Evolutionary conservation across 139 green algal species (phyloP).

Genomic region (Picochlorum sp.): DNA sequence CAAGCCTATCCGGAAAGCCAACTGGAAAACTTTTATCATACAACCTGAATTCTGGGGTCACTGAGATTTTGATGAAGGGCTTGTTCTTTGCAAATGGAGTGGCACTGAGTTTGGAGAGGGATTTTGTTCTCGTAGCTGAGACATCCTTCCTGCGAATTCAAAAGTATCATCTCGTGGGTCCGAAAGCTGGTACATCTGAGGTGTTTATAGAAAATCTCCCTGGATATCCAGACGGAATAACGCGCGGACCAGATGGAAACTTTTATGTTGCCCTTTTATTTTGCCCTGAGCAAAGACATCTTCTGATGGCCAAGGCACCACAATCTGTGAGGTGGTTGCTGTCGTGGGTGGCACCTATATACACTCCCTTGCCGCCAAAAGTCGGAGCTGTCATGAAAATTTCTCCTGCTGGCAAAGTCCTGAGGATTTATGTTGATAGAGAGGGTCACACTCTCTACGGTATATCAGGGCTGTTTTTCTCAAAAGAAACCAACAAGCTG

Average conservation of each 20-base stretch:
- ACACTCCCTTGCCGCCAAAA: not conserved
- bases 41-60: slow-evolving; percentile 29
- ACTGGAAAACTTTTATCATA: slow-evolving; percentile 53
- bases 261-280: not conserved
- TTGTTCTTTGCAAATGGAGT: slow-evolving; percentile 73
- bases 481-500: not conserved
- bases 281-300: not conserved
- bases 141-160: slow-evolving; percentile 27
- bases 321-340: not conserved
- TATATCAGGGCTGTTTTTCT: not conserved
- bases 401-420: not conserved
- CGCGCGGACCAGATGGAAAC: not conserved
- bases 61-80: slow-evolving; percentile 33
- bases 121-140: slow-evolving; percentile 44
- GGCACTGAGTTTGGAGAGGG: slow-evolving; percentile 45
- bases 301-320: not conserved
- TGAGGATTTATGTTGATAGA: slow-evolving; percentile 4
- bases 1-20: slow-evolving; percentile 16
- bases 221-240: slow-evolving; percentile 12
- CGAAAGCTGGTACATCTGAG: slow-evolving; percentile 21
- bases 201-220: slow-evolving; percentile 4
- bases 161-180: slow-evolving; percentile 51
- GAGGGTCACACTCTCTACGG: not conserved
- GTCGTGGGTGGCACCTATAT: slow-evolving; percentile 4
- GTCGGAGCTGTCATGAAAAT: slow-evolving; percentile 7